Conservation (phyloP, 1,284 basidiomycete genomes). For the Chalciporus sp. region DNA sequence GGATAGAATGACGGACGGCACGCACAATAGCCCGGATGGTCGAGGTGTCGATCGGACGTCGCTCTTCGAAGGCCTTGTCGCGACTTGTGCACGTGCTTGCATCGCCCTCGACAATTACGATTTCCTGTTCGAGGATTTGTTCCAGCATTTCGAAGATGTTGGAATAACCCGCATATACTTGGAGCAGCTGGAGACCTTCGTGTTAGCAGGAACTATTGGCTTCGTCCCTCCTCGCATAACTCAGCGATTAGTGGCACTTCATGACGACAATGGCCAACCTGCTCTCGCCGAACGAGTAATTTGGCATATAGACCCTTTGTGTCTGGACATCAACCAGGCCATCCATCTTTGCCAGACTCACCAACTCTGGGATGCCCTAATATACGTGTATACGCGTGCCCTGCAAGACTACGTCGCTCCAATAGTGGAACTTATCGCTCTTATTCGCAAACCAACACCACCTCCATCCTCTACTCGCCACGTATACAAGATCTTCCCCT, state of each 20-base stretch:
- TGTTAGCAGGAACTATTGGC: constrained; percentile 75
- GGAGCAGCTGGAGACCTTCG: constrained; percentile 79
- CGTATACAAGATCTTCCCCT: constrained; percentile 93
- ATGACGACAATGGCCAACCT: constrained; percentile 73
- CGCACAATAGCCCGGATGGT: constrained; percentile 80
- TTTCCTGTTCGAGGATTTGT: constrained; percentile 92
- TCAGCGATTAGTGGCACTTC: constrained; percentile 81
- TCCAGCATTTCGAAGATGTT: constrained; percentile 84
- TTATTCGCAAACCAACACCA: constrained; percentile 69
- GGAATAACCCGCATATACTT: constrained; percentile 92
- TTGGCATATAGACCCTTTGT: constrained; percentile 93
- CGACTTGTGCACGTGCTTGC: constrained; percentile 81
- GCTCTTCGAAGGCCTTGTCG: constrained; percentile 88
- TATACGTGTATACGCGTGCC: constrained; percentile 91
- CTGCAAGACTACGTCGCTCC: constrained; percentile 90
- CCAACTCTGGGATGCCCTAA: constrained; percentile 89
- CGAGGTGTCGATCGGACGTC: constrained; percentile 91
- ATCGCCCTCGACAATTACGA: constrained; percentile 79
- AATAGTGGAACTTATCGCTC: constrained; percentile 79
- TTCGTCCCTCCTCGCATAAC: constrained; percentile 86
- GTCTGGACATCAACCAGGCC: constrained; percentile 93
- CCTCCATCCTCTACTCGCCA: constrained; percentile 48
- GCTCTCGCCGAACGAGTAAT: constrained; percentile 88
- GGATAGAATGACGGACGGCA: constrained; percentile 88
- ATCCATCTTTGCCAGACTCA: constrained; percentile 84